phyloP scores from a whole-genome alignment of 768 basidiomycete genomes.

The Lactarius hatsudake region DNA sequence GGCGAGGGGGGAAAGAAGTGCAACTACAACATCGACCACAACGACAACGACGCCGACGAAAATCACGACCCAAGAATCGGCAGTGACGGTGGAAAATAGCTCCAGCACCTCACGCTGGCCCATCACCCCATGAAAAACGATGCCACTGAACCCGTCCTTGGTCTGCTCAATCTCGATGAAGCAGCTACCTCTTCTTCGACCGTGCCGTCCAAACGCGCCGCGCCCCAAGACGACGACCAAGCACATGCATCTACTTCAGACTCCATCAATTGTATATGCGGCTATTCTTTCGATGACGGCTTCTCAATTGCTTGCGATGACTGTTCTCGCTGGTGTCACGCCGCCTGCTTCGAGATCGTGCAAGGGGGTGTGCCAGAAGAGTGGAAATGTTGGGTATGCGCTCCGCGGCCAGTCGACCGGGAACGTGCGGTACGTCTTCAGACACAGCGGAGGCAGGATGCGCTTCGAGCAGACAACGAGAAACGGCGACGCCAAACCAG shows the following conservation, averaged over 20 bases:
- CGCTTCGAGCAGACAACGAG: constrained; percentile 28
- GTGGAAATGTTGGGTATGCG: constrained; percentile 73
- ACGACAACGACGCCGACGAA: constrained; percentile 3
- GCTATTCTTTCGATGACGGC: constrained; percentile 71
- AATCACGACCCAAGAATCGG: constrained; percentile 2
- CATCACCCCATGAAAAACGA: constrained; percentile 44
- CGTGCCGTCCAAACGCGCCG: constrained; percentile 42
- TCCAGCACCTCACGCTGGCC: neutral
- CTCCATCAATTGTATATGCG: constrained; percentile 71
- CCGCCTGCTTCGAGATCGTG: constrained; percentile 67
- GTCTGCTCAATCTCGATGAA: constrained; percentile 50
- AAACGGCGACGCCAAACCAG: constrained; percentile 37
- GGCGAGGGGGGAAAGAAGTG: neutral
- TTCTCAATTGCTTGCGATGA: constrained; percentile 83
- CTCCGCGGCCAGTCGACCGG: constrained; percentile 47
- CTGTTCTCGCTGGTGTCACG: constrained; percentile 83
- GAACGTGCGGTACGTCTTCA: constrained; percentile 48
- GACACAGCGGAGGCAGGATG: constrained; percentile 38
- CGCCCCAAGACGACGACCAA: constrained; percentile 28
- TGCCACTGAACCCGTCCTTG: constrained; percentile 59
- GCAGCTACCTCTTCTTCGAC: constrained; percentile 37
- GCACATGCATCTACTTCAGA: constrained; percentile 35
- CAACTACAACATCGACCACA: neutral
- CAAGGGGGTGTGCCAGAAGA: constrained; percentile 64
- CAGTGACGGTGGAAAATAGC: constrained; percentile 6